A percentile compares a stretch with the other conserved stretches of the same genome.
These are phyloP conservation scores for Phialophora expanda DNA, from an alignment of 2,329 filamentous ascomycete species.

Conservation along the genomic window DNA sequence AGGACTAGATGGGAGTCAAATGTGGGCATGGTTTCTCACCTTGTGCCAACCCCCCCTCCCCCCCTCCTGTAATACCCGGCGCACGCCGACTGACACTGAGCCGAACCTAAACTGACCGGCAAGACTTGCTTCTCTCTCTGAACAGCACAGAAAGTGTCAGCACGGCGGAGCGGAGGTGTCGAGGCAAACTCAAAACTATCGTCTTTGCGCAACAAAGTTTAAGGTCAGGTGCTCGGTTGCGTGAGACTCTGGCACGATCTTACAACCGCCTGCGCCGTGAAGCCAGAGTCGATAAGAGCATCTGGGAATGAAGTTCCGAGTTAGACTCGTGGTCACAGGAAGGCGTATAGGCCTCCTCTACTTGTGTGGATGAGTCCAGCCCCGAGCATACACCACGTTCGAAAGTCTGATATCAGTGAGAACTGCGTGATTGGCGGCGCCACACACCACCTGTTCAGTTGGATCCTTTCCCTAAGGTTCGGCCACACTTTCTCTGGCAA, in stretches of 20 bases:
- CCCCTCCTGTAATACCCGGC: background rate
- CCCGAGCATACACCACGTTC: background rate
- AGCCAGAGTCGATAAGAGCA: background rate
- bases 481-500: background rate
- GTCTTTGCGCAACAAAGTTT: background rate
- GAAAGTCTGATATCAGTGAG: background rate
- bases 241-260: background rate
- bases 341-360: background rate
- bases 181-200: no score
- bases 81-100: no score
- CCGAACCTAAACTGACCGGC: background rate
- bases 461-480: background rate
- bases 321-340: background rate
- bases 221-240: background rate
- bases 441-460: background rate
- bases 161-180: background rate
- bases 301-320: background rate
- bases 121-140: background rate
- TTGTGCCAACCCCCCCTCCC: background rate
- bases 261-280: background rate
- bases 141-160: background rate
- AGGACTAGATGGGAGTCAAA: background rate
- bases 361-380: background rate
- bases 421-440: background rate
- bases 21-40: background rate